Percentiles rank a stretch among this genome's conserved stretches.
phyloP scores from a whole-genome alignment of 1,139 yeast species.

The Kurtzmaniella natalensis region DNA sequence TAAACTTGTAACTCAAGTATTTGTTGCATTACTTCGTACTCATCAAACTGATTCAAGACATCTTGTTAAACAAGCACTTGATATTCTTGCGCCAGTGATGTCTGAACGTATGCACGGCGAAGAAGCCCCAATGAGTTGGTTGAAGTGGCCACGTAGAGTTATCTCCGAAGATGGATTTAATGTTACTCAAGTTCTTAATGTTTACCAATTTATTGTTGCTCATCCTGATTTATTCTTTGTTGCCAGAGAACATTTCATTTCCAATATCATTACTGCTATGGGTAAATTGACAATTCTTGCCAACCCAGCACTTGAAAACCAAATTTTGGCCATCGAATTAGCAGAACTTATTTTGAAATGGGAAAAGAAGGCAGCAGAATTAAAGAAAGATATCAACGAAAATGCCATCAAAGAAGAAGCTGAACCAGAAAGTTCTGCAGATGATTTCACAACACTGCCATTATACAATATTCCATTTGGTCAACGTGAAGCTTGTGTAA shows the following conservation, averaged over 20 bases:
- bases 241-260: slow-evolving; percentile 84
- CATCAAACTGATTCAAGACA: slow-evolving; percentile 83
- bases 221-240: slow-evolving; percentile 82
- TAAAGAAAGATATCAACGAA: slow-evolving; percentile 15
- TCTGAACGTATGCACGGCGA: slow-evolving; percentile 59
- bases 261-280: slow-evolving; percentile 91
- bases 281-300: slow-evolving; percentile 83
- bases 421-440: slow-evolving; percentile 9
- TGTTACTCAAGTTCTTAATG: slow-evolving; percentile 78
- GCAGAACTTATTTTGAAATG: slow-evolving; percentile 82
- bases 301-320: slow-evolving; percentile 79
- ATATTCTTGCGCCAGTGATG: slow-evolving; percentile 84
- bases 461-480: slow-evolving; percentile 65
- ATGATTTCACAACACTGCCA: slow-evolving; percentile 38
- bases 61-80: slow-evolving; percentile 83
- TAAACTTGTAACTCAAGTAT: slow-evolving; percentile 85
- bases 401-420: slow-evolving; percentile 10
- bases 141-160: slow-evolving; percentile 92
- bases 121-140: slow-evolving; percentile 71
- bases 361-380: slow-evolving; percentile 55
- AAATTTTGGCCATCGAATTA: slow-evolving; percentile 79
- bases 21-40: slow-evolving; percentile 82
- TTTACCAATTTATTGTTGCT: slow-evolving; percentile 84
- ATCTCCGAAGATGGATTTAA: slow-evolving; percentile 86
- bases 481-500: slow-evolving; percentile 88